phyloP scores from a whole-genome alignment of 106 monocot species.

The Xerophyta viscosa region DNA sequence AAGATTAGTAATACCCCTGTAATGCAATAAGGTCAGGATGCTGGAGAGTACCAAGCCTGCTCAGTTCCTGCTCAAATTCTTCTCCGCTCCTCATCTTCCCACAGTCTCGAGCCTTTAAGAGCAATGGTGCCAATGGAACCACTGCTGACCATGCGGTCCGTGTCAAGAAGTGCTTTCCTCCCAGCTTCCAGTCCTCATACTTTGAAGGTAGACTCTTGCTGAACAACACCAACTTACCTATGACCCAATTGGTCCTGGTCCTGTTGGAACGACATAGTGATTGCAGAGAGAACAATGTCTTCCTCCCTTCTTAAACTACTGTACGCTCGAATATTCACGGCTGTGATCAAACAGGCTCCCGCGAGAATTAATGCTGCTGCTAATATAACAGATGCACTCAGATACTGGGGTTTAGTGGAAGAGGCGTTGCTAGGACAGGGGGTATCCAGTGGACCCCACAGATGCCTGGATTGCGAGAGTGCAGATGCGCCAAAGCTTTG shows the following conservation, averaged over 20 bases:
- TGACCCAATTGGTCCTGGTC: slow-evolving; percentile 38
- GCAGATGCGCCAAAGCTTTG: slow-evolving; percentile 48
- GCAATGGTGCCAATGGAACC: slow-evolving; percentile 90
- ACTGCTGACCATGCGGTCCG: slow-evolving; percentile 62
- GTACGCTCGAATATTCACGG: slow-evolving; percentile 51
- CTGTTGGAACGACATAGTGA: slow-evolving; percentile 47
- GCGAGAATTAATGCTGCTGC: slow-evolving; percentile 51
- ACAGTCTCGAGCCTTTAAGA: slow-evolving; percentile 85
- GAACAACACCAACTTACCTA: slow-evolving; percentile 96
- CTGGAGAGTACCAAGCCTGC: slow-evolving; percentile 49
- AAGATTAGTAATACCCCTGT: slow-evolving; percentile 93
- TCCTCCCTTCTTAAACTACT: slow-evolving; percentile 23
- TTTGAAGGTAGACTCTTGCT: slow-evolving; percentile 83
- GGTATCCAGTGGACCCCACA: slow-evolving; percentile 59
- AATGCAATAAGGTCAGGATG: slow-evolving; percentile 68
- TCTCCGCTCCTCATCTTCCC: slow-evolving; percentile 80
- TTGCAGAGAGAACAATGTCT: slow-evolving; percentile 57
- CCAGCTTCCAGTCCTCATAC: slow-evolving; percentile 96
- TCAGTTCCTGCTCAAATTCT: slow-evolving; percentile 90
- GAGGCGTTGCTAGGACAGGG: slow-evolving; percentile 14
- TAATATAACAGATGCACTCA: slow-evolving; percentile 57
- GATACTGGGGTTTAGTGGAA: slow-evolving; percentile 11
- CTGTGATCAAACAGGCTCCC: slow-evolving; percentile 63
- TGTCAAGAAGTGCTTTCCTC: slow-evolving; percentile 82
- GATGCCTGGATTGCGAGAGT: slow-evolving; percentile 59